Base-by-base conservation (phyloP, 495 filamentous ascomycete genomes). In the Aspergillus kassunensis region DNA sequence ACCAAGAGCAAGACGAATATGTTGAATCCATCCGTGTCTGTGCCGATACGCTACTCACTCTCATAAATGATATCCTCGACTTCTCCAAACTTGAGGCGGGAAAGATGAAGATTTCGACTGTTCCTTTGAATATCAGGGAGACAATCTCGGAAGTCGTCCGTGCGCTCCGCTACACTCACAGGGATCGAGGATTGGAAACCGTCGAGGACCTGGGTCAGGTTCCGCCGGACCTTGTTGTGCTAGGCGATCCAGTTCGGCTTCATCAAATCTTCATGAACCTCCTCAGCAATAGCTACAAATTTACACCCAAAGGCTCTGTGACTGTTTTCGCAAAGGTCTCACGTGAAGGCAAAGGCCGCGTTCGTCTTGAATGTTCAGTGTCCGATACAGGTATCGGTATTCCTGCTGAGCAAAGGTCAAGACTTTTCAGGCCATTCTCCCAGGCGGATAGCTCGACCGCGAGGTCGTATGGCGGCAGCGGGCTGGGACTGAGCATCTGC, bases 1-100 rank as follows among this genome's bases (percentile, higher is more conserved):
- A 85, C 51, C 81, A 78, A 49, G 90, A 96, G 63, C 91, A 96
- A 66, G 80, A 88, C 43, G 87, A 88, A 67, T 93, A 91, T 74
- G 88, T 90, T n/a, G 89, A 96, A 63, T 91, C 88, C 7, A 95
- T 96, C 57, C 78, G 89, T 3, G 85, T 96, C 18, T 96, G 91
- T 53, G 91, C 90, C 4, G 89, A 96, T 62, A 86, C 92, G 7
- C 73, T 96, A 7, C 77, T 96, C n/a, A 91, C 87, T 0, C 86
- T 96, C 48, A 96, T 96, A 74, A 96, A 96, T 62, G 91, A 96
- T 58, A 91, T 96, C 19, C 74, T 96, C 1, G 91, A 96, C 66
- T 96, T 93, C 63, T 93, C 89, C 25, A 90, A 93, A 62, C 82
- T 96, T 62, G 91, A 96, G 65, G 91, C 91, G 13, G 91, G 91